Conservation (phyloP, 805 yeast genomes). For the Saccharomyces paradoxus region DNA sequence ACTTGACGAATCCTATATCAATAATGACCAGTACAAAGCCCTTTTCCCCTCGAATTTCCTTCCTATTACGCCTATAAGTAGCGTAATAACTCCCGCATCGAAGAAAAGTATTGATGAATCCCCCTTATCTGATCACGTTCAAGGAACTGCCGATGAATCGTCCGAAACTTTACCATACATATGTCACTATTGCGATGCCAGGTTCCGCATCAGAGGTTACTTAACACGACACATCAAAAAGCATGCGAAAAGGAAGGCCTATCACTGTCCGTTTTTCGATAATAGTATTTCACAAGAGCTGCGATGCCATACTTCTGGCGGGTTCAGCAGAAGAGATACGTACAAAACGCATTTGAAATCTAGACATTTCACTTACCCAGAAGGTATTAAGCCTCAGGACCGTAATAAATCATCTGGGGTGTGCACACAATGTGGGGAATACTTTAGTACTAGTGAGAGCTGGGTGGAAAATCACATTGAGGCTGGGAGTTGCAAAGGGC, state of each 20-base stretch:
- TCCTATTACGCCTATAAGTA: neutral
- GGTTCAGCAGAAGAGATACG: conserved; percentile 86
- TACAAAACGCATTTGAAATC: conserved; percentile 87
- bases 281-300: conserved; percentile 23
- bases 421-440: conserved; percentile 73
- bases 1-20: neutral
- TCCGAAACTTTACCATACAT: conserved; percentile 9
- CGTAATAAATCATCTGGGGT: conserved; percentile 62
- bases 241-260: conserved; percentile 78
- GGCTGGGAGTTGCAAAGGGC: conserved; percentile 53
- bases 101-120: neutral
- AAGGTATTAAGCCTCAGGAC: conserved; percentile 66
- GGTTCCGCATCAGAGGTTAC: conserved; percentile 77
- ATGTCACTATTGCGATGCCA: conserved; percentile 73
- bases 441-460: conserved; percentile 48
- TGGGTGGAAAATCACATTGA: conserved; percentile 87
- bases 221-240: conserved; percentile 86
- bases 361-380: conserved; percentile 79
- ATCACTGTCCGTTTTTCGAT: conserved; percentile 39
- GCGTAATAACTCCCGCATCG: neutral
- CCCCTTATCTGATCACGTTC: neutral
- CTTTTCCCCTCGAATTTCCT: neutral
- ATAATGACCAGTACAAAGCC: neutral
- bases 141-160: neutral
- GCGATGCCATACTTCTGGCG: conserved; percentile 45